Evolutionary conservation across 1,284 basidiomycete genomes (phyloP).

Genomic region (Rhodofomes roseus): DNA sequence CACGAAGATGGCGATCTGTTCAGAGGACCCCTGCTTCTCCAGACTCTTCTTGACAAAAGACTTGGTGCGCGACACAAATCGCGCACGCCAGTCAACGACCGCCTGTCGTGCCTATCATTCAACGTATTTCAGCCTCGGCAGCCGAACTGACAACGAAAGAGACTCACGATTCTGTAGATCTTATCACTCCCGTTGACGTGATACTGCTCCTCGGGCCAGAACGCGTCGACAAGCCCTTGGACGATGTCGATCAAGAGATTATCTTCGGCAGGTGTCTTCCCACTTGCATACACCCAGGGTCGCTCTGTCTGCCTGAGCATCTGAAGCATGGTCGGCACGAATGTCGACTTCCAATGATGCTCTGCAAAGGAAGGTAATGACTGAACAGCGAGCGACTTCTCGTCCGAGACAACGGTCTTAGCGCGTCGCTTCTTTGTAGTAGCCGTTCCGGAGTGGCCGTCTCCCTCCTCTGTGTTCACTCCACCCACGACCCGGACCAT

Average conservation of each 20-base stretch:
- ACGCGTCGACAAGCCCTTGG: neutral
- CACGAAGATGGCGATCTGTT: too few relatives aligned
- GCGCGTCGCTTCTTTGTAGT: neutral
- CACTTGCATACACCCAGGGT: neutral
- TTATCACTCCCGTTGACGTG: neutral
- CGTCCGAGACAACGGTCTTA: neutral
- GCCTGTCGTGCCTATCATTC: neutral
- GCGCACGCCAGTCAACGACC: neutral
- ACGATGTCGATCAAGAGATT: neutral
- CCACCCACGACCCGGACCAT: too few relatives aligned
- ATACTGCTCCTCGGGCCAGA: neutral
- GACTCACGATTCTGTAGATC: neutral
- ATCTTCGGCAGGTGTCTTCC: neutral
- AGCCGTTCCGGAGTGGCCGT: too few relatives aligned
- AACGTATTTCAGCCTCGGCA: neutral
- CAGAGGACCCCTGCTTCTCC: neutral
- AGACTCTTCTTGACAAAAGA: neutral
- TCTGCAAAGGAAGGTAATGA: neutral
- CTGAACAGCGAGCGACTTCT: neutral
- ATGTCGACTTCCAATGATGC: neutral
- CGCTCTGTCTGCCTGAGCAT: neutral
- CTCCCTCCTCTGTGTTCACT: too few relatives aligned
- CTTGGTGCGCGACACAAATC: neutral
- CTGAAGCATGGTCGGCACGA: neutral
- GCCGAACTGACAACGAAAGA: neutral